A percentile compares a stretch with the other conserved stretches of the same genome.
Conservation (phyloP, 2,329 filamentous ascomycete species). For the Biscogniauxia mediterranea region DNA sequence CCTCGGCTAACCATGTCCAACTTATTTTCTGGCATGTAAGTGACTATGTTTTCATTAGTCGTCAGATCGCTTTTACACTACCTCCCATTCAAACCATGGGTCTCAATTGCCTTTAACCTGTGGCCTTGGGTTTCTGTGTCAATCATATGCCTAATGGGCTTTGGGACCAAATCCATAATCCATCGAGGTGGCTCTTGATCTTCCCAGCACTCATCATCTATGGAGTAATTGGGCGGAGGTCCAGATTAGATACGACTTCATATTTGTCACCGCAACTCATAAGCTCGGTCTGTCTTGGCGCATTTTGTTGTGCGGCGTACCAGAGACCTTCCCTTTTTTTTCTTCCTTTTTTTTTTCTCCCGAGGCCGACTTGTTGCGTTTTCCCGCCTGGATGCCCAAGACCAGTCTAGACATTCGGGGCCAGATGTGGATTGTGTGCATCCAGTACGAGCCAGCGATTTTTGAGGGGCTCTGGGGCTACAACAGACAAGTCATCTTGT, state of each 20-base stretch:
- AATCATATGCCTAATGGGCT: not conserved
- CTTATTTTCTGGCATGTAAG: slow-evolving; percentile 63
- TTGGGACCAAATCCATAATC: not conserved
- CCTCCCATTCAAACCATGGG: slow-evolving; percentile 1
- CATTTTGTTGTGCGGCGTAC: not conserved
- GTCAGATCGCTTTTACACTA: not conserved
- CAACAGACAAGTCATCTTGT: not conserved
- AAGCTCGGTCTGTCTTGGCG: not conserved
- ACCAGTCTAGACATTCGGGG: not conserved
- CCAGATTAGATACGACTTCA: not conserved
- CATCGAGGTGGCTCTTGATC: not conserved
- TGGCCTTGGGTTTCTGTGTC: not conserved
- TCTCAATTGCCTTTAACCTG: not conserved
- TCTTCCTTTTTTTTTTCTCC: not conserved
- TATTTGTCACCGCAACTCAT: not conserved
- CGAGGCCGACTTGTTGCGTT: not conserved
- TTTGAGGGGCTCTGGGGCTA: not conserved
- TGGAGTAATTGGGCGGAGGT: not conserved
- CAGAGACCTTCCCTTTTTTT: not conserved
- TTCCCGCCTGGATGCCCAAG: not conserved
- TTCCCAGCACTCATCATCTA: not conserved
- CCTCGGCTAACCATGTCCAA: slow-evolving; percentile 50
- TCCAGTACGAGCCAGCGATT: not conserved
- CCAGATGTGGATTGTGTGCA: not conserved
- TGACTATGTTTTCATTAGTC: slow-evolving; percentile 23